These are phyloP conservation scores for Rheum nobile DNA, from an alignment of 148 eudicot species.

Conservation along the genomic window DNA sequence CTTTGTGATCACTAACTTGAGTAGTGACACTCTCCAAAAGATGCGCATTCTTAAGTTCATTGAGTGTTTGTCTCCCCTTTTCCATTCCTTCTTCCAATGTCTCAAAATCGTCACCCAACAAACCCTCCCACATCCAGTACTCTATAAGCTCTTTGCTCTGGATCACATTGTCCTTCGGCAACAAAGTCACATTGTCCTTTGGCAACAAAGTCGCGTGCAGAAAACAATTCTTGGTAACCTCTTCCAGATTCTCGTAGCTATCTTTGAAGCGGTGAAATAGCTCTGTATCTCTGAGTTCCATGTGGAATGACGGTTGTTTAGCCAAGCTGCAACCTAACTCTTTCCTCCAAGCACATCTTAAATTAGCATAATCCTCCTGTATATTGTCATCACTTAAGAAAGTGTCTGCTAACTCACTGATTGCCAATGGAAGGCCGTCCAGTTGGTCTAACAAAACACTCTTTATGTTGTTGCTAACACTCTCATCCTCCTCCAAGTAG, in stretches of 20 bases:
- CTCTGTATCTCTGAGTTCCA: background rate
- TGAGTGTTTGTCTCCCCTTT: constrained; percentile 13
- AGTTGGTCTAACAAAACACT: constrained; percentile 1
- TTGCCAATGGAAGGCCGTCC: constrained; percentile 24
- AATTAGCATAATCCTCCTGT: background rate
- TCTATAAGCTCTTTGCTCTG: background rate
- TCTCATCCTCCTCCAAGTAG: constrained; percentile 4
- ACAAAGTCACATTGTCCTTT: background rate
- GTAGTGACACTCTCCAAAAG: constrained; percentile 15
- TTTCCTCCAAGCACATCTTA: constrained; percentile 9
- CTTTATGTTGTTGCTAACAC: constrained; percentile 4
- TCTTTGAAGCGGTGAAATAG: background rate
- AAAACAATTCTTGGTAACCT: background rate
- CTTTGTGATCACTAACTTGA: constrained; percentile 3
- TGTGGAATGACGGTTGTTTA: background rate
- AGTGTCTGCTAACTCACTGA: background rate
- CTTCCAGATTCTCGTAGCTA: background rate
- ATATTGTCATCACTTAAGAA: constrained; percentile 8
- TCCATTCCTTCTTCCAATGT: constrained; percentile 11
- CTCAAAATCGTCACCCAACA: constrained; percentile 9
- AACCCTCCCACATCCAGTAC: constrained; percentile 25
- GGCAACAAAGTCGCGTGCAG: background rate
- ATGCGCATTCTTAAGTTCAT: constrained; percentile 21
- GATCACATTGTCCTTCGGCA: background rate
- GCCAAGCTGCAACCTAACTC: constrained; percentile 4